These are phyloP conservation scores for Lactarius deliciosus DNA, from an alignment of 768 basidiomycete species.

Conservation along the genomic window DNA sequence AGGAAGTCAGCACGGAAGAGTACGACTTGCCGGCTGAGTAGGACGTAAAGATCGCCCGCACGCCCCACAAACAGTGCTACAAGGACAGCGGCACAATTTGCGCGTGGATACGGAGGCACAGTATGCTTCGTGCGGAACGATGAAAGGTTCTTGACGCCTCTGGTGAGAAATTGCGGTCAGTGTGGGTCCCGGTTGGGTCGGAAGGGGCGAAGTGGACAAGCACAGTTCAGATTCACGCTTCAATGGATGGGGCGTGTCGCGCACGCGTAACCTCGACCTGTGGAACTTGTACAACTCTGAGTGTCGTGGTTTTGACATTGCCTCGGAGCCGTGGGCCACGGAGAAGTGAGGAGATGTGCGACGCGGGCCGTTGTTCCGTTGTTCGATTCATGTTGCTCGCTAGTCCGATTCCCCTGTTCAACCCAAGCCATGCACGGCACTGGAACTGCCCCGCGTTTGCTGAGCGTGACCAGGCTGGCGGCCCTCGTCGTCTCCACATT, in stretches of 20 bases:
- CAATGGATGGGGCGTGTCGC: conserved; percentile 27
- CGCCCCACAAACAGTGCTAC: conserved; percentile 85
- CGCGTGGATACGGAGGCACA: conserved; percentile 47
- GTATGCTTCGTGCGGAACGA: conserved; percentile 26
- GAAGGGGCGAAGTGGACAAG: neutral
- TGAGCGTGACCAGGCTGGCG: conserved; percentile 17
- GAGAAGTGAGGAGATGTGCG: neutral
- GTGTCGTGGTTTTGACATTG: neutral
- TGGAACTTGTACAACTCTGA: conserved; percentile 30
- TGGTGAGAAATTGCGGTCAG: neutral
- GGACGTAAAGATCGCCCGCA: conserved; percentile 78
- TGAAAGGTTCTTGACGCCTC: conserved; percentile 25
- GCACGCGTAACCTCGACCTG: conserved; percentile 26
- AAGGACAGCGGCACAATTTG: conserved; percentile 70
- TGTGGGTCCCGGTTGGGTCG: neutral
- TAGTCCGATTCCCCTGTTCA: neutral
- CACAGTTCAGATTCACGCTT: conserved; percentile 28
- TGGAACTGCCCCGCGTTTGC: neutral
- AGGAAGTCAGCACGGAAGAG: neutral
- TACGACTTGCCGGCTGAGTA: conserved; percentile 68
- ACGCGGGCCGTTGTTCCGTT: neutral
- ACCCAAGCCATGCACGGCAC: conserved; percentile 3
- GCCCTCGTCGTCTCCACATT: conserved; percentile 53
- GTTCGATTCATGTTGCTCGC: neutral
- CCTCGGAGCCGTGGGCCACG: too few species aligned